A percentile compares a stretch with the other conserved stretches of the same genome.
Evolutionary conservation across 116 monocot genomes (phyloP).

Genomic region (Dioscorea cayenensis): DNA sequence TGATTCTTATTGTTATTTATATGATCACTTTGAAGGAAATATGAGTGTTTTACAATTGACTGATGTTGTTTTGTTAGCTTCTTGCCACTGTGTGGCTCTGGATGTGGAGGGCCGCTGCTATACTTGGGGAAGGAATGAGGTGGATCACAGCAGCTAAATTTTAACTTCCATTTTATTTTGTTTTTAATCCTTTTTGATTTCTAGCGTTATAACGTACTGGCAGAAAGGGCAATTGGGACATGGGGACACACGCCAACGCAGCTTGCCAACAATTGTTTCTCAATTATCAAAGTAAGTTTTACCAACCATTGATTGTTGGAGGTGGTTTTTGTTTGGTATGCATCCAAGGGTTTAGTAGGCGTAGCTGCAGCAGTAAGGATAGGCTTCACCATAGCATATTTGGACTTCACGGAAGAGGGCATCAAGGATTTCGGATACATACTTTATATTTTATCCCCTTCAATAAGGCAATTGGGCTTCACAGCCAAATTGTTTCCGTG

Average conservation of each 20-base stretch:
- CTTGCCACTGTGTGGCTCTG: constrained; percentile 93
- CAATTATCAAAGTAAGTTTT: constrained; percentile 67
- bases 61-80: constrained; percentile 37
- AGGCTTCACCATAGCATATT: too few species aligned
- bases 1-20: neutral
- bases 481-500: too few species aligned
- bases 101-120: constrained; percentile 86
- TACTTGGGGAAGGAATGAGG: constrained; percentile 99
- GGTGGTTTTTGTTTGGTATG: neutral
- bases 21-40: neutral
- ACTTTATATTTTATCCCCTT: too few species aligned
- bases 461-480: too few species aligned
- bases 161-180: neutral
- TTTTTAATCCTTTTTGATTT: neutral
- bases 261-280: constrained; percentile 67
- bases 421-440: too few species aligned
- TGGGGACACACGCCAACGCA: constrained; percentile 68
- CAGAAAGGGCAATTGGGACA: constrained; percentile 98
- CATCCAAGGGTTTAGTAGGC: too few species aligned
- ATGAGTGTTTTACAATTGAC: neutral
- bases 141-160: constrained; percentile 16
- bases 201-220: neutral
- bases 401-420: too few species aligned
- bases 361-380: too few species aligned
- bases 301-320: neutral